Evolutionary conservation across 768 basidiomycete genomes (phyloP), one percentile per base, ranked within the genome.

Genomic region (Obba rivulosa): DNA sequence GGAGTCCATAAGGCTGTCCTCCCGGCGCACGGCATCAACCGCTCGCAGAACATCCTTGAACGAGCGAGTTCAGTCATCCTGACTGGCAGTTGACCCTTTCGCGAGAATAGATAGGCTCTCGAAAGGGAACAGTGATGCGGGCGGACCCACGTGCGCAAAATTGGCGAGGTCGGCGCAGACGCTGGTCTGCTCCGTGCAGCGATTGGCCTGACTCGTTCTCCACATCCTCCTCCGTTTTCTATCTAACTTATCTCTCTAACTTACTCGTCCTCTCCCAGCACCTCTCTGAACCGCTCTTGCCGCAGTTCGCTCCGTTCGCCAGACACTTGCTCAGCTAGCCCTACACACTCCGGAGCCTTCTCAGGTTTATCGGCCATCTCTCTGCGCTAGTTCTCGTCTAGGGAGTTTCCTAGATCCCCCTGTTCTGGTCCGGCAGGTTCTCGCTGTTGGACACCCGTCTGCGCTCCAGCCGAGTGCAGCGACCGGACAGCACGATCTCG

Each of bases 401-500:
- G 41, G 23, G 28, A 25, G 16, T 43, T 23, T 10, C 23, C 41
- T 28, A n/a, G 11, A 23, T 25, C 13, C 24, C 8, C 23, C 28
- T 31, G 28, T 13, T 13, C 13, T 31, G 13, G 28, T 31, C 28
- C 13, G 13, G 28, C 28, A 31, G 13, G 24, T 7, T 3, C 9
- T 25, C 41, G 22, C 23, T 25, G 41, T 23, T 43, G n/a, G 23
- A 43, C 28, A 22, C 41, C 7, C 41, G 41, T 41, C 38, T 31
- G 28, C 28, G 28, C 28, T 31, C 28, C 5, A 31, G 7, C 13
- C 5, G 31, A 28, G 46, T 48, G 46, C 28, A 48, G 46, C 46
- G 14, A n/a, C 25, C 13, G 41, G 41, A 49, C 48, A n/a, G 23
- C 34, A 42, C 48, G 48, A 49, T 49, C 48, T 49, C 41, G 48